Conservation (phyloP, 2,329 filamentous ascomycete species). For the Fusarium metavorans region DNA sequence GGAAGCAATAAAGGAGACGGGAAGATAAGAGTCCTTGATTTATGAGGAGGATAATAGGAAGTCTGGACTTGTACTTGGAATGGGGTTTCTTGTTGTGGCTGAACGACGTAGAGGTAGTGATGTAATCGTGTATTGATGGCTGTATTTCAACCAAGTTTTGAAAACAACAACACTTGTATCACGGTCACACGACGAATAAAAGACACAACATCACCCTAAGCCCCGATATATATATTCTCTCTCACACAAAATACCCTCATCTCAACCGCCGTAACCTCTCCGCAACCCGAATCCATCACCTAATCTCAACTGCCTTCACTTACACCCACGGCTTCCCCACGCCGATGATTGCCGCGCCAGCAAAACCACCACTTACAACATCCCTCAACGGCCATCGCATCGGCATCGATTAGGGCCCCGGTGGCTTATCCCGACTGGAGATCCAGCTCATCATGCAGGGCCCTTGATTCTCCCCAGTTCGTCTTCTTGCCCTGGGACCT, state of each 20-base stretch:
- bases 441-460: conserved; percentile 15
- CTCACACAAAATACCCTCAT: background rate
- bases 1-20: background rate
- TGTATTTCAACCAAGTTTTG: background rate
- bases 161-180: background rate
- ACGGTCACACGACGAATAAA: background rate
- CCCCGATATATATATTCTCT: background rate
- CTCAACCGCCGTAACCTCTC: background rate
- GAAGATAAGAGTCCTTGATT: background rate
- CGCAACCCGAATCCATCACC: background rate
- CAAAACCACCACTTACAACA: background rate
- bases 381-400: background rate
- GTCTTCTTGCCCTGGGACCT: background rate
- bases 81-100: background rate
- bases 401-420: background rate
- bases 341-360: conserved; percentile 34
- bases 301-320: background rate
- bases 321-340: conserved; percentile 13
- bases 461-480: background rate
- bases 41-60: background rate
- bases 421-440: background rate
- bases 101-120: background rate
- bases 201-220: background rate
- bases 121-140: background rate
- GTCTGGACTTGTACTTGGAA: background rate